phyloP scores from a whole-genome alignment of 2,329 filamentous ascomycete genomes.

The Gnomoniopsis sp. region DNA sequence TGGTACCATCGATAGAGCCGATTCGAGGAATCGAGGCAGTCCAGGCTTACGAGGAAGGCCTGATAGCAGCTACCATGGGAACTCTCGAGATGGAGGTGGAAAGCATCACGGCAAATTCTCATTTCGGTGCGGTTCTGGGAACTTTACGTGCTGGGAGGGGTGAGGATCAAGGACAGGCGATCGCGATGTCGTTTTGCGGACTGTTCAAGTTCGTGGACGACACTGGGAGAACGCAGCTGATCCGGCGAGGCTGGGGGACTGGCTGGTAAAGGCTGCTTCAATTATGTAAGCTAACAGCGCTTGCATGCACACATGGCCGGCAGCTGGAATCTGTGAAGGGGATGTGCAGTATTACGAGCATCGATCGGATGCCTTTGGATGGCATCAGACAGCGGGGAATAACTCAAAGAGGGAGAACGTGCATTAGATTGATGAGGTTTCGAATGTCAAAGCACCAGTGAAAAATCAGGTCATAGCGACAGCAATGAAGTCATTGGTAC shows the following conservation, averaged over 20 bases:
- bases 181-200: background rate
- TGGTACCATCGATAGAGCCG: background rate
- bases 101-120: conserved; percentile 12
- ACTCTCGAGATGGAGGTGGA: conserved; percentile 22
- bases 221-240: conserved; percentile 25
- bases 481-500: background rate
- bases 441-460: background rate
- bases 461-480: background rate
- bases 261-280: background rate
- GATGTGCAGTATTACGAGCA: background rate
- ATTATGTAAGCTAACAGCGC: too few relatives aligned
- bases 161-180: conserved; percentile 20
- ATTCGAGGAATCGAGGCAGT: background rate
- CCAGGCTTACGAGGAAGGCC: background rate
- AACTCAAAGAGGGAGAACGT: background rate
- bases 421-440: background rate
- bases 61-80: background rate
- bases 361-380: background rate
- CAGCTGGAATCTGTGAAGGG: background rate
- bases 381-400: background rate
- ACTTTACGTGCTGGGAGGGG: conserved; percentile 14
- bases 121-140: conserved; percentile 24
- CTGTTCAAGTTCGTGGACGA: conserved; percentile 16
- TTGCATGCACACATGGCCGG: background rate
- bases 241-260: background rate